phyloP scores from a whole-genome alignment of 2,329 filamentous ascomycete genomes.

The Apiospora phragmitis region DNA sequence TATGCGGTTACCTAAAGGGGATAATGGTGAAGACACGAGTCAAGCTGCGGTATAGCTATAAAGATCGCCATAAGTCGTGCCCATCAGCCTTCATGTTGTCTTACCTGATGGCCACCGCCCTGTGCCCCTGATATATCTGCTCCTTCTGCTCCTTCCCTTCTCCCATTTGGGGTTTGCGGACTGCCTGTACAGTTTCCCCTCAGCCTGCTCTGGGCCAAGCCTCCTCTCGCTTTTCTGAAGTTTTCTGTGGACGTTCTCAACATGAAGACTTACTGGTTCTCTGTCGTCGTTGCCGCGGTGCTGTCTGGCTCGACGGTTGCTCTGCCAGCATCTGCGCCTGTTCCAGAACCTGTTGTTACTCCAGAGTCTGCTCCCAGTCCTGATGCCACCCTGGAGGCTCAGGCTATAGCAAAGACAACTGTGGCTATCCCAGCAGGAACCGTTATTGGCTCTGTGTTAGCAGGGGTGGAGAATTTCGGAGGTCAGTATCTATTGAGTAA shows the following conservation, averaged over 20 bases:
- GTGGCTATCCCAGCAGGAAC: slow-evolving; percentile 29
- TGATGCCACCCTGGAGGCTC: slow-evolving; percentile 22
- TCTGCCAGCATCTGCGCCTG: slow-evolving; percentile 14
- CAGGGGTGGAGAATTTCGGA: slow-evolving; percentile 64
- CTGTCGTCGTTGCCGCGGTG: neutral
- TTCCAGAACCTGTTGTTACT: neutral
- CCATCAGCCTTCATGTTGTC: neutral
- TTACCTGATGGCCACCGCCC: neutral
- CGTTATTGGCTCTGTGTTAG: slow-evolving; percentile 26
- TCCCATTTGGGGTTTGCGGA: neutral
- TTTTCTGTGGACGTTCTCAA: neutral
- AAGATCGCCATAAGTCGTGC: slow-evolving; percentile 2
- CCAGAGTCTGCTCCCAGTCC: neutral
- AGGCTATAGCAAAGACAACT: slow-evolving; percentile 22
- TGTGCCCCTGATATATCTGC: neutral
- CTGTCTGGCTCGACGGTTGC: slow-evolving; percentile 9
- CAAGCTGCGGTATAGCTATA: slow-evolving; percentile 6
- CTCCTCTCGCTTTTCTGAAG: neutral
- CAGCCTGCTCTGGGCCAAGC: neutral
- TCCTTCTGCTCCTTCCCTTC: neutral
- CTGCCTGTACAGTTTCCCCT: neutral
- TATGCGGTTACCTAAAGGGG: neutral
- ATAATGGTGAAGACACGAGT: neutral
- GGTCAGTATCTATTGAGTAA: slow-evolving; percentile 28
- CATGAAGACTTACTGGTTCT: slow-evolving; percentile 12